Evolutionary conservation across 169 alveolate genomes (phyloP), one percentile per base, ranked within the genome.

Genomic region (Cryptosporidium canis): DNA sequence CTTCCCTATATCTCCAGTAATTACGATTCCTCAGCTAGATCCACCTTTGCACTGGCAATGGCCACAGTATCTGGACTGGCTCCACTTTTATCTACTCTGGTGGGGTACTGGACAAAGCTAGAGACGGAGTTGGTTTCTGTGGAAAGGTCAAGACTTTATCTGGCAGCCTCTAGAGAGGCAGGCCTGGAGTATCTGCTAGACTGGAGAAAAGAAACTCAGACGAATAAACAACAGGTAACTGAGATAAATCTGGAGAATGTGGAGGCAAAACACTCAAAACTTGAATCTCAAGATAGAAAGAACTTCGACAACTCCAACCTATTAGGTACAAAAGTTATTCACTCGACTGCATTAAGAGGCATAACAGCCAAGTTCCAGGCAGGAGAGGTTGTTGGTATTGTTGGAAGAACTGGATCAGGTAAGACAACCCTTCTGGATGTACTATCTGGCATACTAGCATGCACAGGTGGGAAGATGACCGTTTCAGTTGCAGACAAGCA

Each of bases 361-460:
- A 27, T 77, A 16, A 41, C 71, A 27, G 53, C 77, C 11, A 41
- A 21, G 5, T 35, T 77, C 21, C 29, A 39, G 8, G 56, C 87
- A 4, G 87, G 87, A 1, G 87, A 77, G 21, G 39, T 77, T 16
- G 31, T 77, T 24, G 87, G 87, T 12, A 61, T 77, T 31, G 45
- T 77, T 2, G 87, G 87, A 41, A 77, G 87, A 61, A 77, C 87
- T 8, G 87, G 87, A n/a, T 77, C 77, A 18, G 87, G 87, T 6
- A 77, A 77, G 44, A 77, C 87, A 39, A 58, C 87, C 4, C 39
- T 77, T 27, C 18, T 77, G 33, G 87, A 61, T 43, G 64, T 77
- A 9, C 45, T 77, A 11, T 53, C 87, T 9, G 29, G 44, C 14
- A 58, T 58, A 55, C n/a, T 58, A 12, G 39, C 58, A 14, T 21